Conservation (phyloP, 176 grass and related monocot genomes). For the Puya raimondii region DNA sequence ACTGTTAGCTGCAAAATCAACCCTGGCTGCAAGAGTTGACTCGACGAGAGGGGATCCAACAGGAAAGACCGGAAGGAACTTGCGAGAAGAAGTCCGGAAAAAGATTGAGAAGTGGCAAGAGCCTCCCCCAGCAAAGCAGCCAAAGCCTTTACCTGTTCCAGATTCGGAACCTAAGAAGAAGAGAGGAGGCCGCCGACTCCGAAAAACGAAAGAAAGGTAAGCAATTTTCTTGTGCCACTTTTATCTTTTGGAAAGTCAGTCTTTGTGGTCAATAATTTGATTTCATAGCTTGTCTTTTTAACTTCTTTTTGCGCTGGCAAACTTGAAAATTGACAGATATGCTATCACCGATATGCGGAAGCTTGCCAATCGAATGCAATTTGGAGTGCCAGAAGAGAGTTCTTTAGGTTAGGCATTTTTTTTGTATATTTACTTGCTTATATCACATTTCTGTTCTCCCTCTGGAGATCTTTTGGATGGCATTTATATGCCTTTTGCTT, state of each 20-base stretch:
- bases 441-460: not conserved
- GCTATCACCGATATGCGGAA: slow-evolving; percentile 84
- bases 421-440: not conserved
- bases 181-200: slow-evolving; percentile 51
- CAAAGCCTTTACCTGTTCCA: slow-evolving; percentile 82
- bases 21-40: slow-evolving; percentile 67
- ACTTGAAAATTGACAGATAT: slow-evolving; percentile 48
- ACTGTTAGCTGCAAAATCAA: slow-evolving; percentile 67
- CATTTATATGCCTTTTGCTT: not conserved
- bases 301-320: slow-evolving; percentile 4
- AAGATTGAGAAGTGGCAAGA: slow-evolving; percentile 97
- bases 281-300: slow-evolving; percentile 5
- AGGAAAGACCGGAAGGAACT: slow-evolving; percentile 65
- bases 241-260: not conserved
- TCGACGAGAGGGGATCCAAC: slow-evolving; percentile 81
- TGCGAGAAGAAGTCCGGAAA: slow-evolving; percentile 64
- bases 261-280: not conserved
- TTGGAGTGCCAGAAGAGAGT: slow-evolving; percentile 78
- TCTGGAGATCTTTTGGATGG: not conserved
- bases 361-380: slow-evolving; percentile 79
- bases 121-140: slow-evolving; percentile 76
- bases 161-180: slow-evolving; percentile 82
- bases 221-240: not conserved
- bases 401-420: slow-evolving; percentile 57
- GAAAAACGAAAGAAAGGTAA: slow-evolving; percentile 95